These are phyloP conservation scores for Leccinellum rugosiceps DNA, from an alignment of 768 basidiomycete species.

Conservation along the genomic window DNA sequence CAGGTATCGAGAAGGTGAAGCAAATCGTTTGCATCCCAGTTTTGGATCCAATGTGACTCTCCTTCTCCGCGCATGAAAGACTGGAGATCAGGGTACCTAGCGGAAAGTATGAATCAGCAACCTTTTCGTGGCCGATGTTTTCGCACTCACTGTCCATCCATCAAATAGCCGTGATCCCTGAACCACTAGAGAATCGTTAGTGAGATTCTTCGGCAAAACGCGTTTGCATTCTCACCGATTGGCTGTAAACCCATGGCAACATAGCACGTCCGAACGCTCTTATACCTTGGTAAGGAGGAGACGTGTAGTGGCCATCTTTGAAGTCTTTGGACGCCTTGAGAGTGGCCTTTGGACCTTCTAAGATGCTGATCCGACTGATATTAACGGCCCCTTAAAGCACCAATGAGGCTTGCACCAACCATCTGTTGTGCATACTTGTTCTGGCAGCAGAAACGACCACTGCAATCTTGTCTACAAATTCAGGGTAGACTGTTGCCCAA, in stretches of 20 bases:
- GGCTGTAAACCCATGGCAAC: constrained; percentile 53
- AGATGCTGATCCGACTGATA: constrained; percentile 37
- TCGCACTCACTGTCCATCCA: constrained; percentile 36
- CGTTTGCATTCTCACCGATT: constrained; percentile 62
- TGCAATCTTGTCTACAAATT: constrained; percentile 45
- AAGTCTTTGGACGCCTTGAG: constrained; percentile 52
- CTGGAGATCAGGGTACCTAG: constrained; percentile 44
- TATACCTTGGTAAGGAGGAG: constrained; percentile 43
- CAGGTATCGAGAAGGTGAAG: constrained; percentile 49
- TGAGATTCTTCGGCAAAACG: constrained; percentile 65
- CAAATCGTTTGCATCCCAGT: constrained; percentile 56
- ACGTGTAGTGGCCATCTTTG: constrained; percentile 48
- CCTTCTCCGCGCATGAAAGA: constrained; percentile 48
- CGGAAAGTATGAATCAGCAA: background rate
- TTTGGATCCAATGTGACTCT: constrained; percentile 40
- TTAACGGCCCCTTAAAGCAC: background rate
- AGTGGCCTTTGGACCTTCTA: constrained; percentile 55
- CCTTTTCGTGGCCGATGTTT: background rate
- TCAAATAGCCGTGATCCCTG: constrained; percentile 42
- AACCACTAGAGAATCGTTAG: constrained; percentile 42
- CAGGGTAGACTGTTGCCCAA: constrained; percentile 53
- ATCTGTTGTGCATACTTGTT: constrained; percentile 53
- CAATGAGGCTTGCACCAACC: constrained; percentile 32
- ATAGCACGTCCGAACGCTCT: constrained; percentile 56
- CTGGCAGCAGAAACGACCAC: constrained; percentile 50